A percentile compares a stretch with the other conserved stretches of the same genome.
Evolutionary conservation across 2,329 filamentous ascomycete genomes (phyloP).

Genomic region (Trichoderma sp.): DNA sequence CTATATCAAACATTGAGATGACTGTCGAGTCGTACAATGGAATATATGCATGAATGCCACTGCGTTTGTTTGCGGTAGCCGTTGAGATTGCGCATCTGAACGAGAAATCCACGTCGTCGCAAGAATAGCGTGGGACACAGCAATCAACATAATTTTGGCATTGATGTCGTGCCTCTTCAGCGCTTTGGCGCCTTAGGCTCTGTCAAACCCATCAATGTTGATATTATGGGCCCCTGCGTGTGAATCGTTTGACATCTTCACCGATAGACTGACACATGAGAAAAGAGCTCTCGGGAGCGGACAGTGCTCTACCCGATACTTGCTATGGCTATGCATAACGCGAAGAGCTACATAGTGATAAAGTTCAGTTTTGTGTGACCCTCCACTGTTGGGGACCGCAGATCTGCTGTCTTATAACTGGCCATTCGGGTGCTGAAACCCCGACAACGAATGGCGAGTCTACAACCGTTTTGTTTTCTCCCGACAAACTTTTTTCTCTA

Average conservation of each 20-base stretch:
- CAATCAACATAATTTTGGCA: background rate
- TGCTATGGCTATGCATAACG: background rate
- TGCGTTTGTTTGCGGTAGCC: background rate
- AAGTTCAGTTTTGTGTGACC: slow-evolving; percentile 5
- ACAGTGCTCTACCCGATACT: slow-evolving; percentile 15
- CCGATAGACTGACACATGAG: background rate
- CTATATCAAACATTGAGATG: background rate
- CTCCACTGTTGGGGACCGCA: background rate
- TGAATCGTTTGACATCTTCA: background rate
- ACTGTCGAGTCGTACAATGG: background rate
- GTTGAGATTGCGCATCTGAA: background rate
- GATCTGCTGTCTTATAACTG: background rate
- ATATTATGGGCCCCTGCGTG: background rate
- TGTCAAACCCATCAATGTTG: background rate
- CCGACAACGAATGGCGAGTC: background rate
- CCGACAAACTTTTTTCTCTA: background rate
- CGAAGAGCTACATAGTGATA: background rate
- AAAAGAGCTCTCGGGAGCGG: background rate
- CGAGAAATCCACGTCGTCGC: background rate
- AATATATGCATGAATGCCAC: background rate
- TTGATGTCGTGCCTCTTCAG: background rate
- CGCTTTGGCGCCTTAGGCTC: background rate
- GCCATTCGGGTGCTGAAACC: background rate
- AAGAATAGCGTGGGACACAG: background rate
- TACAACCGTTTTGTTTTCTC: background rate